Conservation (phyloP, 129 eudicot genomes). For the Arctium lappa region DNA sequence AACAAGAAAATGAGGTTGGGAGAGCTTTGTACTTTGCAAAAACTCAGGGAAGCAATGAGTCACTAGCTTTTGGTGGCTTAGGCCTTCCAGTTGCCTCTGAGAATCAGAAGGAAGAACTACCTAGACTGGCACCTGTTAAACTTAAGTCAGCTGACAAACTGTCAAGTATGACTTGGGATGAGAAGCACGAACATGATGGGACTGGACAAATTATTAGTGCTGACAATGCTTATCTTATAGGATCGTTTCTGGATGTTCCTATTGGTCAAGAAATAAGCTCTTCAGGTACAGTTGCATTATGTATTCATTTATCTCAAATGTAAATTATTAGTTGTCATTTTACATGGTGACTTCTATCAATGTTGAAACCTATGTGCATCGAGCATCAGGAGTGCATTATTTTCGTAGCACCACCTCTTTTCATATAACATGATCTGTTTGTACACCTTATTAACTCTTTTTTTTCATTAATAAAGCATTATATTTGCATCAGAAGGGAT, state of each 20-base stretch:
- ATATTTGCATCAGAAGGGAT: background rate
- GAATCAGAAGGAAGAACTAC: constrained; percentile 76
- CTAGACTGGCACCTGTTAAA: constrained; percentile 82
- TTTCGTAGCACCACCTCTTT: background rate
- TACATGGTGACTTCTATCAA: background rate
- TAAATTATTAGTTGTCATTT: background rate
- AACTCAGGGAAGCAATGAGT: constrained; percentile 43
- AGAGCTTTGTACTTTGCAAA: constrained; percentile 68
- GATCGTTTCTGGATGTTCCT: constrained; percentile 89
- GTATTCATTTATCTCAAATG: background rate
- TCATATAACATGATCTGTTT: background rate
- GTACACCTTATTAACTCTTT: background rate
- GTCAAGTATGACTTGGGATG: constrained; percentile 70
- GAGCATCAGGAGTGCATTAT: background rate
- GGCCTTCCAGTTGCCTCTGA: constrained; percentile 50
- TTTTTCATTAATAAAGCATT: no score
- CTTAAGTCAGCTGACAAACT: constrained; percentile 80
- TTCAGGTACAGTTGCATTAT: constrained; percentile 53
- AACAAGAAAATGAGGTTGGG: constrained; percentile 80
- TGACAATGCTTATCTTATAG: constrained; percentile 67
- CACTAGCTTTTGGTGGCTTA: constrained; percentile 39
- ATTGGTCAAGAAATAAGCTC: constrained; percentile 76
- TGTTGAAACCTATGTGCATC: background rate
- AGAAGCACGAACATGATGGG: constrained; percentile 75
- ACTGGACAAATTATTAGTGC: constrained; percentile 48